Evolutionary conservation across 306 rosid genomes (phyloP).

Genomic region (Cucurbita maxima): DNA sequence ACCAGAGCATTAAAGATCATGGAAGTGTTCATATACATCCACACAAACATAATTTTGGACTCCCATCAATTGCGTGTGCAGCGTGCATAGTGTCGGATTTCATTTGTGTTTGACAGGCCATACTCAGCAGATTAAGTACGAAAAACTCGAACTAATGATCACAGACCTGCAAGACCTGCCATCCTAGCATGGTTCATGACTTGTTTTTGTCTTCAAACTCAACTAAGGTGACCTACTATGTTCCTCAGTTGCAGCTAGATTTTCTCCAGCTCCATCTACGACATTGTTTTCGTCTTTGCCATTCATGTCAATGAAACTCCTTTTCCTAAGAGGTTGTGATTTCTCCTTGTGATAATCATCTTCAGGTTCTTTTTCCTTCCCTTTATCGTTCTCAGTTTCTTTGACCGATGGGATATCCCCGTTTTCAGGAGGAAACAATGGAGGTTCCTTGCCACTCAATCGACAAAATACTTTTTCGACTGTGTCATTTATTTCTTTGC

Average conservation of each 20-base stretch:
- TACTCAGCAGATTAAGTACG: not conserved
- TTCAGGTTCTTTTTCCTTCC: conserved; percentile 45
- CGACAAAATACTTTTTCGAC: conserved; percentile 83
- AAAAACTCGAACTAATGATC: not conserved
- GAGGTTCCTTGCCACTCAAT: conserved; percentile 79
- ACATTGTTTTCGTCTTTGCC: conserved; percentile 32
- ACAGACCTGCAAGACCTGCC: not conserved
- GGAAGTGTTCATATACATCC: not conserved
- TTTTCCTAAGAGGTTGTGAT: conserved; percentile 44
- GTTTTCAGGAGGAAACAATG: conserved; percentile 45
- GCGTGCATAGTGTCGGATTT: not conserved
- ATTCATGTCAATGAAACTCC: conserved; percentile 45
- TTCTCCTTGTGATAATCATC: conserved; percentile 23
- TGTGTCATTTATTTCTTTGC: conserved; percentile 72
- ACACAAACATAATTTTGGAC: not conserved
- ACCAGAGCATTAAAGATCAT: not conserved
- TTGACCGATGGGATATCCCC: conserved; percentile 31
- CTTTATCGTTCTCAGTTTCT: conserved; percentile 32
- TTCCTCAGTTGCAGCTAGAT: conserved; percentile 15
- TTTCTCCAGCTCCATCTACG: conserved; percentile 8
- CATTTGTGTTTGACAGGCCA: not conserved
- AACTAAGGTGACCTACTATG: conserved; percentile 11
- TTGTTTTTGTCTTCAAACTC: conserved; percentile 9
- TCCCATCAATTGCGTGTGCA: not conserved
- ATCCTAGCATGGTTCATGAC: not conserved